phyloP scores from a whole-genome alignment of 2,329 filamentous ascomycete genomes.

The Diplodia mutila region DNA sequence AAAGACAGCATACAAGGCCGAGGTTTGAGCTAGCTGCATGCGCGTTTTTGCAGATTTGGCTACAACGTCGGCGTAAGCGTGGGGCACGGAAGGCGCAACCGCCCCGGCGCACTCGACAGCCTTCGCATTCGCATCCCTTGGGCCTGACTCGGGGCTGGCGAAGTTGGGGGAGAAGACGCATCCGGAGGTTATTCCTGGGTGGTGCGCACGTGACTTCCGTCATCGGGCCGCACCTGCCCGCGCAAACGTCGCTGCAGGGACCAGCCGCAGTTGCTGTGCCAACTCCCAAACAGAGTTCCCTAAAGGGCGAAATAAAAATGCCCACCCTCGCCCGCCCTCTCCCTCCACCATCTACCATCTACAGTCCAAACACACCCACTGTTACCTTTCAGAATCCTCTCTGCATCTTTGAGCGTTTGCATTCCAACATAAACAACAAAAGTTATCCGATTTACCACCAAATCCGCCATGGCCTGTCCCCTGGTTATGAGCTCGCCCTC shows the following conservation, averaged over 20 bases:
- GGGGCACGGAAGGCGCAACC: neutral
- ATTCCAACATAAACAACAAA: conserved; percentile 7
- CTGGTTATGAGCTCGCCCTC: conserved; percentile 25
- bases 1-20: conserved; percentile 11
- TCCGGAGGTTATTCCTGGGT: neutral
- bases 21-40: neutral
- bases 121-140: neutral
- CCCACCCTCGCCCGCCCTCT: neutral
- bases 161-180: neutral
- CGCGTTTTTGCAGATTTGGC: neutral
- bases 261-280: conserved; percentile 9
- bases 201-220: neutral
- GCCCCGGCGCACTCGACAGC: neutral
- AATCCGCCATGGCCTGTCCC: conserved; percentile 26
- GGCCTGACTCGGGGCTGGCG: too few relatives aligned
- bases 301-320: conserved; percentile 23
- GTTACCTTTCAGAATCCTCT: conserved; percentile 7
- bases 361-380: neutral
- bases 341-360: conserved; percentile 7
- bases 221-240: conserved; percentile 3
- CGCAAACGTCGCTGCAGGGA: neutral
- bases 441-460: neutral
- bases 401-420: conserved; percentile 10
- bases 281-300: conserved; percentile 24
- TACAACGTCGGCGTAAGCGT: neutral